These are phyloP conservation scores for Leccinum incarnatum DNA, from an alignment of 768 basidiomycete species.

Conservation along the genomic window DNA sequence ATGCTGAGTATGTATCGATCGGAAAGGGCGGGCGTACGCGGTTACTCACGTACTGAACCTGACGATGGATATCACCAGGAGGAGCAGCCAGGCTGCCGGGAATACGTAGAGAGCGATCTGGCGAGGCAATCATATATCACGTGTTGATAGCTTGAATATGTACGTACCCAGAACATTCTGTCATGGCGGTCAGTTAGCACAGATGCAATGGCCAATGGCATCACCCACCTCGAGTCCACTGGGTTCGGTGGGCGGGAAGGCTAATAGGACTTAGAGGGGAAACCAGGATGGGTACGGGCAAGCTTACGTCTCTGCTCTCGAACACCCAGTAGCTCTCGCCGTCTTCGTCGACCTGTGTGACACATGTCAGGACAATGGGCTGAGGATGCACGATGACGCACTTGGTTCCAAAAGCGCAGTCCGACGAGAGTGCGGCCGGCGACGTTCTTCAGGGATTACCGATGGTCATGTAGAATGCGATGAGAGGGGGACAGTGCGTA, in stretches of 20 bases:
- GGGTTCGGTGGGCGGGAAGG: conserved; percentile 87
- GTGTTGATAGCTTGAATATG: conserved; percentile 7
- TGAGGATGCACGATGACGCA: conserved; percentile 19
- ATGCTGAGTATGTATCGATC: conserved; percentile 9
- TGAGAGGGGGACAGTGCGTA: conserved; percentile 32
- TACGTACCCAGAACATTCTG: conserved; percentile 90
- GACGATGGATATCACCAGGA: conserved; percentile 86
- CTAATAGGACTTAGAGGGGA: conserved; percentile 38
- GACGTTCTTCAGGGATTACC: conserved; percentile 63
- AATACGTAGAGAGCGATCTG: conserved; percentile 89
- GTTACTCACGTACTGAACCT: conserved; percentile 80
- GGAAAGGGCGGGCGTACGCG: conserved; percentile 1
- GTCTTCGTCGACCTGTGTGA: conserved; percentile 82
- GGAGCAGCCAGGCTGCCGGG: conserved; percentile 82
- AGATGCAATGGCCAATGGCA: conserved; percentile 5
- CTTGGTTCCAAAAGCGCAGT: conserved; percentile 97
- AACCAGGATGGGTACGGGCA: background rate
- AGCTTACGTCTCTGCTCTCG: conserved; percentile 88
- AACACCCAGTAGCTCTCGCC: conserved; percentile 98
- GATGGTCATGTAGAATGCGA: conserved; percentile 1
- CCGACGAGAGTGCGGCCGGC: conserved; percentile 92
- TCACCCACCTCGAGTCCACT: conserved; percentile 75
- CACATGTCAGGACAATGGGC: background rate
- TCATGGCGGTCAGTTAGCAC: conserved; percentile 4
- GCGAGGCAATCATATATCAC: conserved; percentile 10